phyloP scores from a whole-genome alignment of 495 filamentous ascomycete genomes.

The Penicillium parvum region DNA sequence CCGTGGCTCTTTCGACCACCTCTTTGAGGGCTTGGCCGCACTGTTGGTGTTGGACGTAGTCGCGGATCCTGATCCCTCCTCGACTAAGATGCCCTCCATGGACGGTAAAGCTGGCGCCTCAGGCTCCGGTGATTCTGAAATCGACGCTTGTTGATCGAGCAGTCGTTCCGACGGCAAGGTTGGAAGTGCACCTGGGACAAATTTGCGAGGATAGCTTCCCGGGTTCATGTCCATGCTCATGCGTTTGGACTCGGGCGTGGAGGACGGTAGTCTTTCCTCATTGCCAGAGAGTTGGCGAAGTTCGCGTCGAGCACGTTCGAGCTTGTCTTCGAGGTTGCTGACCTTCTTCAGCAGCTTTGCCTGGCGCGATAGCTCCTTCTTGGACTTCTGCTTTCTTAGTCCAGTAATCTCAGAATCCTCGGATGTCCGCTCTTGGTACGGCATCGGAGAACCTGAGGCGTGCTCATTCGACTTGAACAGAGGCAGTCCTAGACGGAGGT shows the following conservation, averaged over 20 bases:
- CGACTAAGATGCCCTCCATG: constrained; percentile 10
- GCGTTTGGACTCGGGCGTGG: constrained; percentile 13
- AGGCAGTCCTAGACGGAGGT: constrained; percentile 35
- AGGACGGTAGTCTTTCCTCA: constrained; percentile 30
- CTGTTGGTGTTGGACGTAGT: constrained; percentile 1
- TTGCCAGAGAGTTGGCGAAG: constrained; percentile 47
- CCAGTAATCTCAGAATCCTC: constrained; percentile 27
- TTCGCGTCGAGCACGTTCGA: constrained; percentile 54
- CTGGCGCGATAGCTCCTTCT: constrained; percentile 58
- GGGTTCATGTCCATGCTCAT: constrained; percentile 34
- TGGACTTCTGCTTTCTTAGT: constrained; percentile 50
- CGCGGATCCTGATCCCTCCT: constrained; percentile 6
- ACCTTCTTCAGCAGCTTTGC: constrained; percentile 60
- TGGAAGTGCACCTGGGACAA: constrained; percentile 53
- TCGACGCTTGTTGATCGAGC: constrained; percentile 30
- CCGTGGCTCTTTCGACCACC: constrained; percentile 15
- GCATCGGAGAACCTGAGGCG: background rate
- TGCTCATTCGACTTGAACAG: constrained; percentile 23
- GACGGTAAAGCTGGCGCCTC: constrained; percentile 18
- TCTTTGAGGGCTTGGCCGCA: constrained; percentile 20
- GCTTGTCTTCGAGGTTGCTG: constrained; percentile 61
- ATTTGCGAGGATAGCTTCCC: constrained; percentile 37
- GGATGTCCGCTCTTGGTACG: constrained; percentile 21
- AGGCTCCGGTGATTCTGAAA: constrained; percentile 4
- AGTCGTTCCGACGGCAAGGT: constrained; percentile 58